Evolutionary conservation across 441 rosid genomes (phyloP), one percentile per base, ranked within the genome.

Genomic region (Melastoma candidum): DNA sequence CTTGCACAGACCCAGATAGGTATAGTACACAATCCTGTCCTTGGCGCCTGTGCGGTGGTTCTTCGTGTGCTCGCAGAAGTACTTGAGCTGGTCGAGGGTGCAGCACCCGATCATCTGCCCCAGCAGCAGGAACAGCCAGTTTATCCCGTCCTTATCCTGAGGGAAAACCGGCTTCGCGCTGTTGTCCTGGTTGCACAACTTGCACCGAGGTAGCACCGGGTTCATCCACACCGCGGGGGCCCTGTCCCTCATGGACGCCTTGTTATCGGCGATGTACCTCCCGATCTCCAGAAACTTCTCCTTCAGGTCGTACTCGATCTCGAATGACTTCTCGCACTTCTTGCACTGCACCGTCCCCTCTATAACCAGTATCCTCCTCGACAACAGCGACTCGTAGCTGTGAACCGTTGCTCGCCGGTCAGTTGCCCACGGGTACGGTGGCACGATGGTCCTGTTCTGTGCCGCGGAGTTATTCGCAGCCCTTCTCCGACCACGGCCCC

Each of bases 111-210:
- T 67, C 78, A 78, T 60, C 68, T 83, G 74, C 6, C 96, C 92
- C 56, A 87, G 71, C 12, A 87, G 67, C 79, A 90, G 70, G 64
- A 90, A 90, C 58, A 90, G 49, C 96, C 96, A 90, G 49, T 87
- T 90, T 9, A 87, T 84, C 27, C 58, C 29, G 55, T 74, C 77
- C 71, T 72, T 84, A 58, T 81, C 75, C 24, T 44, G 61, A 0
- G 75, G 3, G n/a, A 85, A 67, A 61, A 82, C 65, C 0, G 95
- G 92, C 69, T 65, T 77, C 27, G 48, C 71, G 14, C 71, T 64
- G 17, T 60, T 74, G 6, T 73, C 70, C 13, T 74, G 82, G 7
- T 68, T 63, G 55, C 95, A 87, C 7, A 39, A 58, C 62, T 24
- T 36, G 65, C 96, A 90, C 3, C 25, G 45, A 2, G 73, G 77